phyloP scores from a whole-genome alignment of 768 basidiomycete species.

The Porpolomopsis calyptriformis region DNA sequence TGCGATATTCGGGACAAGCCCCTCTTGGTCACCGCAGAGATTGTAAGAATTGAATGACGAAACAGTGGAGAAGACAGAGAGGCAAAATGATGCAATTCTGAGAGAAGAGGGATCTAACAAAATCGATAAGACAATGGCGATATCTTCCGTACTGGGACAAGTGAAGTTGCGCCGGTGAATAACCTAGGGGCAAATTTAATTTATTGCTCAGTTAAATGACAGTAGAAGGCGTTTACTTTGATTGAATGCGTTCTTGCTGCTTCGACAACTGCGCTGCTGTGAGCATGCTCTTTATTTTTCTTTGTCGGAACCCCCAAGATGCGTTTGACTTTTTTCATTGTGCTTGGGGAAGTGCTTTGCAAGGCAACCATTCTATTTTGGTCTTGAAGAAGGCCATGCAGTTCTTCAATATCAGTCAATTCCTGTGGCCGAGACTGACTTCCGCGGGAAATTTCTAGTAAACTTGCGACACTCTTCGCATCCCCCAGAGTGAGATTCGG shows the following conservation, averaged over 20 bases:
- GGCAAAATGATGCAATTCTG: slow-evolving; percentile 27
- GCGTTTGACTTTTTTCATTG: slow-evolving; percentile 29
- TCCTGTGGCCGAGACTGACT: slow-evolving; percentile 1
- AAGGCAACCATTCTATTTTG: slow-evolving; percentile 20
- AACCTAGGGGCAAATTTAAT: slow-evolving; percentile 22
- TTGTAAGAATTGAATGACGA: slow-evolving; percentile 13
- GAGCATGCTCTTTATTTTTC: slow-evolving; percentile 7
- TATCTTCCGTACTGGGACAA: slow-evolving; percentile 35
- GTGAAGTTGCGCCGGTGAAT: slow-evolving; percentile 34
- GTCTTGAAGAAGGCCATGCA: slow-evolving; percentile 27
- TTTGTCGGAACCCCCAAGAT: slow-evolving; percentile 28
- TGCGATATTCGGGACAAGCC: slow-evolving; percentile 28
- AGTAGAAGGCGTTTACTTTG: no score
- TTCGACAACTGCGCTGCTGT: slow-evolving; percentile 29
- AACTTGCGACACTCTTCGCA: slow-evolving; percentile 27
- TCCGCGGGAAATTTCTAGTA: slow-evolving; percentile 22
- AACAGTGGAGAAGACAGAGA: slow-evolving; percentile 23
- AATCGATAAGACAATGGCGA: slow-evolving; percentile 34
- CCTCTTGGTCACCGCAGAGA: slow-evolving; percentile 17
- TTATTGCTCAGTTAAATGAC: no score
- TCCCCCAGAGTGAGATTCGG: slow-evolving; percentile 40
- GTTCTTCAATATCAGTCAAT: slow-evolving; percentile 38
- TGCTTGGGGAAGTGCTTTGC: slow-evolving; percentile 23
- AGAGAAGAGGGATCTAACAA: slow-evolving; percentile 30
- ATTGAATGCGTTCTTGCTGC: slow-evolving; percentile 25